Evolutionary conservation across 1,284 basidiomycete species (phyloP), one percentile per base, ranked within the genome.

Genomic region (Fomitopsis palustris): DNA sequence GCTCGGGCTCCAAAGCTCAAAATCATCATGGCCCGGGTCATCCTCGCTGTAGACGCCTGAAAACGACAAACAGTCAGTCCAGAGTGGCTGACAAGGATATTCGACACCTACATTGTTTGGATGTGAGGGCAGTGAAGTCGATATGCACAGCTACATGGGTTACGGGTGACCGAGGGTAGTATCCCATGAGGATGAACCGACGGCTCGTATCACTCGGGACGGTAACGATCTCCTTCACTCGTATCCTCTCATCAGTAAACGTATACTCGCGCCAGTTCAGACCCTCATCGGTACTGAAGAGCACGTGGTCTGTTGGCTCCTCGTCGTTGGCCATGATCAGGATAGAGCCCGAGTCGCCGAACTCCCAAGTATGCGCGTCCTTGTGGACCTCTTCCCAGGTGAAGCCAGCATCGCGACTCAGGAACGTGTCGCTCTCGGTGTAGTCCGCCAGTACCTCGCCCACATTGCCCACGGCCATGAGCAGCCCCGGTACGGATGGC

Each of bases 351-450:
- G 94, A 96, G 75, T 99, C 97, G 38, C 96, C 96, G 69, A 95
- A 98, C 70, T 97, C 95, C 95, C 95, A 99, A 55, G 97, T 82
- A 71, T 98, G 92, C 0, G 97, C 96, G 67, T 97, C 96, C 73
- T 99, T 99, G 78, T 95, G 94, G 2, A 99, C 91, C 76, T 99
- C 96, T 71, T 97, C 88, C 96, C 96, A 99, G 0, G 93, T 95
- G 75, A 98, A 98, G 7, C 96, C 97, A 5, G 89, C 97, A 69
- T 99, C 95, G 2, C 96, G 91, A 49, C 93, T 95, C 41, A 99
- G 81, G 86, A 98, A 99, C 0, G 95, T 97, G 74, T 98, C 96
- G 63, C 89, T 90, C 45, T 98, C 91, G 2, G 80, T 83, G 75
- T 99, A 99, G 0, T 87, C 79, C 0, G 85, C 86, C 1, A 99